phyloP scores from a whole-genome alignment of 1,139 yeast species.

The Pichia kudriavzevii region DNA sequence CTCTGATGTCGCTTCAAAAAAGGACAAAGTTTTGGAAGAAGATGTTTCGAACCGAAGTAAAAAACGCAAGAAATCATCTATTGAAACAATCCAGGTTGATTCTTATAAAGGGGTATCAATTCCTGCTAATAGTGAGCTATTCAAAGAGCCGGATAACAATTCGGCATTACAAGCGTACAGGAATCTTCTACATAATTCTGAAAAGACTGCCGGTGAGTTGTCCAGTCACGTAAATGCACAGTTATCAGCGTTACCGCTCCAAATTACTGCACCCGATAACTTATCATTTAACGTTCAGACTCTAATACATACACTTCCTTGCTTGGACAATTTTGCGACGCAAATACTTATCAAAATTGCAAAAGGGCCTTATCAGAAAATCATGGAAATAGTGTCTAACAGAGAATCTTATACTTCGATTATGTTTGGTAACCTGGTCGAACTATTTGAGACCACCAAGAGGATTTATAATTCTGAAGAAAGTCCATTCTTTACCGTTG shows the following conservation, averaged over 20 bases:
- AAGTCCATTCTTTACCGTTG: constrained; percentile 59
- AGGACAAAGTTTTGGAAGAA: too few relatives aligned
- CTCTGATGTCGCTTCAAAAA: too few relatives aligned
- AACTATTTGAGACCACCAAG: constrained; percentile 68
- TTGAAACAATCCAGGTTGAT: too few relatives aligned
- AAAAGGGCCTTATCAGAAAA: constrained; percentile 64
- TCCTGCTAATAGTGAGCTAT: constrained; percentile 36
- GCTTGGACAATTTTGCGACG: constrained; percentile 66
- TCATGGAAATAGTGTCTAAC: constrained; percentile 63
- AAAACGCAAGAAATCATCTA: too few relatives aligned
- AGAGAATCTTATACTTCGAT: constrained; percentile 67
- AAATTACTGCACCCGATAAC: constrained; percentile 47
- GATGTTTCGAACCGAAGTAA: too few relatives aligned
- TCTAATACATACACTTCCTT: constrained; percentile 58
- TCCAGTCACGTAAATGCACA: constrained; percentile 41
- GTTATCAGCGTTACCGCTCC: constrained; percentile 50
- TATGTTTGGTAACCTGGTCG: constrained; percentile 63
- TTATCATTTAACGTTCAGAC: constrained; percentile 56
- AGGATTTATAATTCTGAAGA: constrained; percentile 50
- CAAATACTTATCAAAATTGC: constrained; percentile 66
- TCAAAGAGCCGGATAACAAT: constrained; percentile 25
- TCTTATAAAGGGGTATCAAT: constrained; percentile 28
- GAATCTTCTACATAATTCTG: constrained; percentile 18
- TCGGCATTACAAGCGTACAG: constrained; percentile 23
- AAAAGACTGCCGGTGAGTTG: constrained; percentile 12